A percentile compares a stretch with the other conserved stretches of the same genome.
Evolutionary conservation across 345 rosid genomes (phyloP).

Genomic region (Eucalyptus pauciflora): DNA sequence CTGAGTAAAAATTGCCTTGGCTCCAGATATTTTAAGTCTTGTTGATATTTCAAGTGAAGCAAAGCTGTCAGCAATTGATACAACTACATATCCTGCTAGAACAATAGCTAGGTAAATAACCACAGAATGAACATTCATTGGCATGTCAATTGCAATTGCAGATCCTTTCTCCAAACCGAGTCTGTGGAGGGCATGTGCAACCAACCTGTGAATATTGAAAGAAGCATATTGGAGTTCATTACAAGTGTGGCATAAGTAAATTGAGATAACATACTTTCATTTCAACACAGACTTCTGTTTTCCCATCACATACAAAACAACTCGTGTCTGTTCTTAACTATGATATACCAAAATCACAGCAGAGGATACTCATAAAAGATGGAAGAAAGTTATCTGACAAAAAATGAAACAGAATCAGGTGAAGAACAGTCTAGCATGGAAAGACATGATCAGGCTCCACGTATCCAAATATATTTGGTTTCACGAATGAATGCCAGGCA

Average conservation of each 20-base stretch:
- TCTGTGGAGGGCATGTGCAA: conserved; percentile 59
- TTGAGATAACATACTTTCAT: background rate
- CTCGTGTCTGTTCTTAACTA: background rate
- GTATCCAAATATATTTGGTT: background rate
- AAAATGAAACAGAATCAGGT: background rate
- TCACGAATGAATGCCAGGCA: background rate
- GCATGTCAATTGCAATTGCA: conserved; percentile 90
- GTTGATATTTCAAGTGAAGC: conserved; percentile 77
- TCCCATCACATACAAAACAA: background rate
- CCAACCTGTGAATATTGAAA: conserved; percentile 40
- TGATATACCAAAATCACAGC: background rate
- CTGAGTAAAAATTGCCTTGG: conserved; percentile 94
- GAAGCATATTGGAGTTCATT: background rate
- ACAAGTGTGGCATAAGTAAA: background rate
- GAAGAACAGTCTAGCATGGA: background rate
- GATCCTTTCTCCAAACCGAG: conserved; percentile 68
- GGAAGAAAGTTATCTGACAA: background rate
- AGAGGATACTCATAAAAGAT: background rate
- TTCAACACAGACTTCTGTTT: background rate
- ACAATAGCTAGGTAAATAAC: conserved; percentile 86
- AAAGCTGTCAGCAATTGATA: conserved; percentile 96
- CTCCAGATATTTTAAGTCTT: conserved; percentile 74
- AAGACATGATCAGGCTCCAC: background rate
- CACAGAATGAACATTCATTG: conserved; percentile 83
- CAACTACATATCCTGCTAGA: conserved; percentile 79